Base-by-base conservation (phyloP, 495 filamentous ascomycete species). In the Lentithecium fluviatile region DNA sequence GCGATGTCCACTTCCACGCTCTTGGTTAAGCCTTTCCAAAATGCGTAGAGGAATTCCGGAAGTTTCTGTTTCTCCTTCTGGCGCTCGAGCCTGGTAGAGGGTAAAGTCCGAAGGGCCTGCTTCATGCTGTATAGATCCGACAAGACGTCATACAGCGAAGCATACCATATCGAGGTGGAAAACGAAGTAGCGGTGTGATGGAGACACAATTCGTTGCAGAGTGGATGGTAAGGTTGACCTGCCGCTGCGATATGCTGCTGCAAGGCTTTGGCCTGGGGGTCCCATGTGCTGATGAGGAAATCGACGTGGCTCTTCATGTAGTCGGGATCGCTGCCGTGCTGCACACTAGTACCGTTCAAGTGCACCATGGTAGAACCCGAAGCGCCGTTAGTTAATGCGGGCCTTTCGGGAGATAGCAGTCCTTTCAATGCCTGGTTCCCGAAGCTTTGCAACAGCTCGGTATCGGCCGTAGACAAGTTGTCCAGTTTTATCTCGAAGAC, bases 201-300 rank as follows among this genome's bases (percentile, higher is more conserved):
- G 2, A 85, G 64, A 48, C 84, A 72, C 32, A 78, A 72, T 11
- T 84, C 78, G 70, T 91, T 90, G 66, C 83, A 79, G 13, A 87
- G 71, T 7, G 87, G 83, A 69, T 88, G 82, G 24, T 88, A 68
- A 12, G 84, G 76, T 84, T 32, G 29, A 10, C 29, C 10, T 32
- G 3, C 29, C 3, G 29, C 29, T 4, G 3, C 10, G 10, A 32
- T 3, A 32, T 32, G 29, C 4, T 10, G 29, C 29, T 32, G 29
- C 10, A 32, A 32, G 29, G 29, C 29, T 32, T 32, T 32, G 4
- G 29, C 29, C 29, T 32, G 29, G 10, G 29, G 4, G 10, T 32
- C 40, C 40, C 40, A 43, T 3, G 15, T 43, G 40, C 19, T 43
- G 40, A 15, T 15, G 6, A 43, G 40, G 13, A 43, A 43, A 13